Evolutionary conservation across 1,284 basidiomycete species (phyloP), one percentile per base, ranked within the genome.

Genomic region (Tranzscheliella williamsii): DNA sequence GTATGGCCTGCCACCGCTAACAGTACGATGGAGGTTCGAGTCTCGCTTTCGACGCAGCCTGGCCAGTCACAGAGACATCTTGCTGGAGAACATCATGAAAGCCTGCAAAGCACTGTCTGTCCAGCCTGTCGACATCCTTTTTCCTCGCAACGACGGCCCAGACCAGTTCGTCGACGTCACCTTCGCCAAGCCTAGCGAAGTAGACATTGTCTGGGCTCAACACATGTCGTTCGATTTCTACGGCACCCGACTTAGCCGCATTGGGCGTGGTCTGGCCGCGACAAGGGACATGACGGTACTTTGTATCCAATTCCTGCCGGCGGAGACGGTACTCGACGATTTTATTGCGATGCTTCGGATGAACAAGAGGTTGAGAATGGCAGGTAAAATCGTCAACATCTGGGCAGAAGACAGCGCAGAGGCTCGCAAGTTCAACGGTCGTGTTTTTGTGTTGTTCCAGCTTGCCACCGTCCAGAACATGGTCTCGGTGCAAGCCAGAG

Each of bases 151-250:
- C 2, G 35, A 33, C 13, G 24, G 40, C 11, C 38, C 36, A 5
- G 22, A 22, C 24, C 17, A 27, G 18, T 50, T 38, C 21, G 42
- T 61, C 24, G 57, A 61, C 17, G 51, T 61, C 24, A 35, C 43
- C 42, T 54, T 61, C 27, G 50, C 46, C 17, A 43, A 39, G 5
- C 26, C 21, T 24, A 29, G 37, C 16, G 46, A 61, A 17, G 46
- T 54, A 24, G 17, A 42, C 31, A 54, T 54, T 35, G 46, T 43
- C n/a, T 61, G 42, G 22, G 40, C 50, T 1, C 21, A 24, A 12
- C 42, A 43, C 5, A 24, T 61, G n/a, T 32, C 42, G 3, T 54
- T 61, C 27, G 51, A 54, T 31, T 61, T 46, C 24, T 61, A 54
- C 37, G 57, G 51, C 20, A 51, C 57, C 5, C 30, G 32, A 17